A percentile compares a stretch with the other conserved stretches of the same genome.
phyloP scores from a whole-genome alignment of 2,329 filamentous ascomycete species.

The Monosporascus sp. region DNA sequence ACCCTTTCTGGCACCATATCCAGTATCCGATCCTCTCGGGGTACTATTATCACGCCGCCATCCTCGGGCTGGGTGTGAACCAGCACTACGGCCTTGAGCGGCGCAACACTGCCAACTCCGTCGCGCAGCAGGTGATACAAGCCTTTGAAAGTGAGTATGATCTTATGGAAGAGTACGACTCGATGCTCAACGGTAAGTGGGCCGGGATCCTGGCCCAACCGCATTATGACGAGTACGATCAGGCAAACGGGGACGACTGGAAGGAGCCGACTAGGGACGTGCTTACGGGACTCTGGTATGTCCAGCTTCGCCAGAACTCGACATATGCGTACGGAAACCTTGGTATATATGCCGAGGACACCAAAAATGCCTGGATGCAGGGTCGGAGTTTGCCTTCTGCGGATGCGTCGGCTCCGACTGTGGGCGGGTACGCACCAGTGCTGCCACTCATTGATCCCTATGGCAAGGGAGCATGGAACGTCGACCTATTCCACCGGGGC shows the following conservation, averaged over 20 bases:
- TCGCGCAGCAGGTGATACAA: conserved; percentile 40
- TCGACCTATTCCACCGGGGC: conserved; percentile 46
- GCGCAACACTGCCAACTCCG: conserved; percentile 49
- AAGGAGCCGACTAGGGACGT: conserved; percentile 54
- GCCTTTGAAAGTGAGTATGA: conserved; percentile 47
- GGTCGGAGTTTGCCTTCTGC: conserved; percentile 43
- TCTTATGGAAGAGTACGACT: conserved; percentile 47
- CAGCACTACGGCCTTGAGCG: conserved; percentile 51
- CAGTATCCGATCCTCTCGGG: conserved; percentile 56
- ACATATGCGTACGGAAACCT: conserved; percentile 49
- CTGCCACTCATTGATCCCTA: conserved; percentile 43
- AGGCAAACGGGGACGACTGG: conserved; percentile 55
- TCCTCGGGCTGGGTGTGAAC: conserved; percentile 44
- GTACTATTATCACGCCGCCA: conserved; percentile 45
- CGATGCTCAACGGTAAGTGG: conserved; percentile 50
- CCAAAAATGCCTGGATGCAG: conserved; percentile 49
- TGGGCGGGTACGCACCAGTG: conserved; percentile 31
- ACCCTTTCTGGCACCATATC: conserved; percentile 57
- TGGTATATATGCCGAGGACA: conserved; percentile 51
- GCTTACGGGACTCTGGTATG: conserved; percentile 47
- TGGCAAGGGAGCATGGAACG: conserved; percentile 38
- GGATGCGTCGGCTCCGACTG: conserved; percentile 38
- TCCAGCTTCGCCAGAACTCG: conserved; percentile 44
- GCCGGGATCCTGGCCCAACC: conserved; percentile 48
- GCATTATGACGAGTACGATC: conserved; percentile 38